phyloP scores from a whole-genome alignment of 768 basidiomycete species.

The Tylopilus intermedius region DNA sequence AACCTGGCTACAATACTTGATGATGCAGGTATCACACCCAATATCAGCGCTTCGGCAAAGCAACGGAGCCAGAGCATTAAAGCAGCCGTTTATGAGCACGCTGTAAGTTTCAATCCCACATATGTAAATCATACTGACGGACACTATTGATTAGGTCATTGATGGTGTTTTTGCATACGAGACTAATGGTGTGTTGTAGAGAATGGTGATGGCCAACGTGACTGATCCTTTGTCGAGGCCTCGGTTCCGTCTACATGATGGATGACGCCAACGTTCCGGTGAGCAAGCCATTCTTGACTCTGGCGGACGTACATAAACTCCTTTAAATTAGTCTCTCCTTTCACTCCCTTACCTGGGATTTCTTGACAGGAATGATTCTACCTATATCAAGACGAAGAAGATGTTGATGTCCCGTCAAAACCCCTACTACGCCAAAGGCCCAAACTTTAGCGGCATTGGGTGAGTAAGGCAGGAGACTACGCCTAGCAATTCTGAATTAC shows the following conservation, averaged over 20 bases:
- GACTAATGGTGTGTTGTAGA: constrained; percentile 49
- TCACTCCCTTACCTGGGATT: constrained; percentile 79
- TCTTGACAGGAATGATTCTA: constrained; percentile 51
- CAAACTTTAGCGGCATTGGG: constrained; percentile 66
- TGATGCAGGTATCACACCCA: constrained; percentile 39
- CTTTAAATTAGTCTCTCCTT: constrained; percentile 52
- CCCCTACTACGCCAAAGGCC: constrained; percentile 65
- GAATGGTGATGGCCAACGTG: not conserved
- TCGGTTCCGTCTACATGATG: constrained; percentile 73
- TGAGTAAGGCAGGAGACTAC: constrained; percentile 30
- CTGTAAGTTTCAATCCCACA: constrained; percentile 35
- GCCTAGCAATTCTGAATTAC: not conserved
- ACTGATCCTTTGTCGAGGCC: constrained; percentile 35
- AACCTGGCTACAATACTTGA: constrained; percentile 61
- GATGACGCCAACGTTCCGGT: constrained; percentile 85
- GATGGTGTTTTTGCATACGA: constrained; percentile 73
- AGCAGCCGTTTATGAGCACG: constrained; percentile 58
- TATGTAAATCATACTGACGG: not conserved
- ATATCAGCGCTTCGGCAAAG: constrained; percentile 50
- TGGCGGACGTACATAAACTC: not conserved
- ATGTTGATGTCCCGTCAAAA: constrained; percentile 58
- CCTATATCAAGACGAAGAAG: constrained; percentile 62
- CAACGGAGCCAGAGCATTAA: constrained; percentile 54
- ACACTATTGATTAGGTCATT: constrained; percentile 40
- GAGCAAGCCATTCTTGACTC: constrained; percentile 20